These are phyloP conservation scores for Rhododendron williamsianum DNA, from an alignment of 148 eudicot genomes.

Conservation along the genomic window DNA sequence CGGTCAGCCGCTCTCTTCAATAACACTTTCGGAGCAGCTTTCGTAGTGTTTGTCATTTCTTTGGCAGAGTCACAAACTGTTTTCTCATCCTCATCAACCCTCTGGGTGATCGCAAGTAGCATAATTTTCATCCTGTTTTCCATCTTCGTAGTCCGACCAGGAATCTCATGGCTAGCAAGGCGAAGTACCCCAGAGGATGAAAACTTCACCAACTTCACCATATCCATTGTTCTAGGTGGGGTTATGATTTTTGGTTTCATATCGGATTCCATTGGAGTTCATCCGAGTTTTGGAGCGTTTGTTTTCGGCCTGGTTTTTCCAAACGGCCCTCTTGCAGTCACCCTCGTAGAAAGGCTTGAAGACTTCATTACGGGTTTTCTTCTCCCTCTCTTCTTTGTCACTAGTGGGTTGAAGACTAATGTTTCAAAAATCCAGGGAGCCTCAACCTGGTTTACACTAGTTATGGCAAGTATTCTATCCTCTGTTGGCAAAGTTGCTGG, in stretches of 20 bases:
- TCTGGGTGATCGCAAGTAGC: neutral
- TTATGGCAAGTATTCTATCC: neutral
- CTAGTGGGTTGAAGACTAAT: conserved; percentile 8
- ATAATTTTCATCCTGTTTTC: neutral
- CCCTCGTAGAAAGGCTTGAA: conserved; percentile 13
- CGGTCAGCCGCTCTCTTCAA: conserved; percentile 8
- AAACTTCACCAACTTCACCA: neutral
- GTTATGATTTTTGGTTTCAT: conserved; percentile 13
- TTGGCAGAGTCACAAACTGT: neutral
- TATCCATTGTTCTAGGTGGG: conserved; percentile 3
- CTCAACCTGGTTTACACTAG: neutral
- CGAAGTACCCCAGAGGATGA: conserved; percentile 6
- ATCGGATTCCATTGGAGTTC: conserved; percentile 15
- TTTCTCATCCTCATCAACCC: neutral
- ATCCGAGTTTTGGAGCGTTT: conserved; percentile 17
- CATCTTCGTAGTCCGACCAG: conserved; percentile 7
- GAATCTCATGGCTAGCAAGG: neutral
- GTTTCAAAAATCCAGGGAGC: conserved; percentile 4
- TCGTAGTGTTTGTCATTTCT: conserved; percentile 2
- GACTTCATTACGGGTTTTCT: conserved; percentile 14
- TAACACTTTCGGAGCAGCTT: neutral
- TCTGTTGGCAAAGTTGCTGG: conserved; percentile 17
- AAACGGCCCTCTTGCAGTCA: conserved; percentile 5
- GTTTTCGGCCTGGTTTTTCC: conserved; percentile 17
- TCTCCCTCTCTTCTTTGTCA: conserved; percentile 11